Evolutionary conservation across 805 yeast species (phyloP).

Genomic region (Ogataea salicorniae): DNA sequence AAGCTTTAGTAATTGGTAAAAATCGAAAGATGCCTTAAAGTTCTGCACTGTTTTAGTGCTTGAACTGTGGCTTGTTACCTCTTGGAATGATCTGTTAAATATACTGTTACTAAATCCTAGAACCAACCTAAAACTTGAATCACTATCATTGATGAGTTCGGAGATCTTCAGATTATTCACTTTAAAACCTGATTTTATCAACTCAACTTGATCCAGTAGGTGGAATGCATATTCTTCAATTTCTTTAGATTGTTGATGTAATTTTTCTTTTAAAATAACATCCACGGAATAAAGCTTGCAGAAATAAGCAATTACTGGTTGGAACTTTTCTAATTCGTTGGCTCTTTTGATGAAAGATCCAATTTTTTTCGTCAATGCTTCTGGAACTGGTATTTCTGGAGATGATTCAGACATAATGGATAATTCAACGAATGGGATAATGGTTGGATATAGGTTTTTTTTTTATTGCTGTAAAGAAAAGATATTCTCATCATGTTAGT

Average conservation of each 20-base stretch:
- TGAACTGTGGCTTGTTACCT: conserved; percentile 38
- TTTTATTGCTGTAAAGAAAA: no score
- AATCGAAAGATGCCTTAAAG: conserved; percentile 50
- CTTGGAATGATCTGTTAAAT: conserved; percentile 49
- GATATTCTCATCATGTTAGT: no score
- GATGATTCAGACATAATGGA: conserved; percentile 2
- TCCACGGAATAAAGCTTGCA: conserved; percentile 73
- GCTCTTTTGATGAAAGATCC: conserved; percentile 50
- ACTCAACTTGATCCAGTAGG: conserved; percentile 69
- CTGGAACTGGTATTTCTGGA: conserved; percentile 21
- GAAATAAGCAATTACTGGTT: conserved; percentile 69
- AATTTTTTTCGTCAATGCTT: conserved; percentile 31
- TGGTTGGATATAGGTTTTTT: background rate
- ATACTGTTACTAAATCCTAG: conserved; percentile 53
- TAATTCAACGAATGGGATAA: background rate
- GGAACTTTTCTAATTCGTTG: conserved; percentile 47
- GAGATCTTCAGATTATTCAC: conserved; percentile 35
- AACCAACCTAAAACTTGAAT: conserved; percentile 50
- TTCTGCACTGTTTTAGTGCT: conserved; percentile 43
- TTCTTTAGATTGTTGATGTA: conserved; percentile 52
- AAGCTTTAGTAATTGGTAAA: conserved; percentile 44
- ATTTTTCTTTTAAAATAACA: conserved; percentile 52
- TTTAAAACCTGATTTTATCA: conserved; percentile 36
- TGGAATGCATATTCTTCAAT: conserved; percentile 55
- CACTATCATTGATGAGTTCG: conserved; percentile 54